These are phyloP conservation scores for Arthrobotrys pseudoclavata DNA, from an alignment of 2,329 filamentous ascomycete species.

Conservation along the genomic window DNA sequence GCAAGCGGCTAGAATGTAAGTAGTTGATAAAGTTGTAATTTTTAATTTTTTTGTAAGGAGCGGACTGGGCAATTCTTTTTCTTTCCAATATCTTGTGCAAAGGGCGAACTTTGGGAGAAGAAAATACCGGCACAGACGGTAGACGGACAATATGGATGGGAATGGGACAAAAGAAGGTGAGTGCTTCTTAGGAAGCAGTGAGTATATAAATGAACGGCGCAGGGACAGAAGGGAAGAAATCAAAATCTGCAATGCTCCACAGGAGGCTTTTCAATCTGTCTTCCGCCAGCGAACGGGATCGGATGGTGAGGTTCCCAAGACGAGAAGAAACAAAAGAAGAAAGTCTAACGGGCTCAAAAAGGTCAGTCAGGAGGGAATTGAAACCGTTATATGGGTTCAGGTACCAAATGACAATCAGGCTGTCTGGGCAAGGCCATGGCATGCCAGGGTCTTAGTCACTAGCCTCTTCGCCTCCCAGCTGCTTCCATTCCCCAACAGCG, in stretches of 20 bases:
- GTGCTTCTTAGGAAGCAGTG: constrained; percentile 47
- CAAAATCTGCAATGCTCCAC: constrained; percentile 40
- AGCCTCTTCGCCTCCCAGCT: constrained; percentile 34
- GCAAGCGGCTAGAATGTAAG: constrained; percentile 34
- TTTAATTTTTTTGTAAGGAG: constrained; percentile 28
- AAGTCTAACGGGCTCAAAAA: constrained; percentile 44
- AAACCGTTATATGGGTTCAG: constrained; percentile 58
- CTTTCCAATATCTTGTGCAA: constrained; percentile 25
- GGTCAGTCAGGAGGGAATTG: constrained; percentile 45
- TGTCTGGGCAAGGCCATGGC: constrained; percentile 29
- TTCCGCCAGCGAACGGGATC: constrained; percentile 55
- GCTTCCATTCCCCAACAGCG: constrained; percentile 27
- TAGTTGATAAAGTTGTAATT: neutral
- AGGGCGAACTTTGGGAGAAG: constrained; percentile 27
- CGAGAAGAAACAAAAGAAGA: constrained; percentile 57
- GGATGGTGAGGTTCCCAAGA: constrained; percentile 42
- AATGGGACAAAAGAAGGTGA: constrained; percentile 52
- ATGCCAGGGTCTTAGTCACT: constrained; percentile 20
- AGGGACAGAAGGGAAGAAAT: constrained; percentile 39
- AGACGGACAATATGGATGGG: constrained; percentile 16
- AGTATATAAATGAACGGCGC: constrained; percentile 55
- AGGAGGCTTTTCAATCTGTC: constrained; percentile 46
- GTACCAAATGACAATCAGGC: constrained; percentile 40
- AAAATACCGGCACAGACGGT: constrained; percentile 58
- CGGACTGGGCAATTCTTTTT: constrained; percentile 51